These are phyloP conservation scores for Pyrenophora seminiperda DNA, from an alignment of 2,329 filamentous ascomycete genomes.

Conservation along the genomic window DNA sequence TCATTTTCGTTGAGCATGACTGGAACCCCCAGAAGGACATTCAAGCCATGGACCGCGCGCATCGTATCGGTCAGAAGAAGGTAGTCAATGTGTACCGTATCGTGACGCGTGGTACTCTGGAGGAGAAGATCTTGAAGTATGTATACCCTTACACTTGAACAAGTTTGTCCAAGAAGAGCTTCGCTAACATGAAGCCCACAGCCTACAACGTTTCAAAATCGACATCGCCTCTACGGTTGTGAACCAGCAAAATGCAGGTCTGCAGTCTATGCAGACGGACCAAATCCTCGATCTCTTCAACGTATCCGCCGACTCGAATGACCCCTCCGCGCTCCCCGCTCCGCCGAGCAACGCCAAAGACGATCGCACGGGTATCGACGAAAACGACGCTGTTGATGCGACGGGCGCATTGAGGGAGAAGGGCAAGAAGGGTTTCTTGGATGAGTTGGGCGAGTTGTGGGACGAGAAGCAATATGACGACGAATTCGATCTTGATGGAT, in stretches of 20 bases:
- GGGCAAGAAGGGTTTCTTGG: constrained; percentile 94
- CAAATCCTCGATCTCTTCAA: constrained; percentile 97
- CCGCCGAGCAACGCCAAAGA: constrained; percentile 65
- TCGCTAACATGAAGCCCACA: constrained; percentile 46
- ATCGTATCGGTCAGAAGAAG: constrained; percentile 99
- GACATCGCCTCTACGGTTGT: constrained; percentile 98
- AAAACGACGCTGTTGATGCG: constrained; percentile 81
- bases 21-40: constrained; percentile 99
- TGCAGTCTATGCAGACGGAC: constrained; percentile 96
- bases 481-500: constrained; percentile 94
- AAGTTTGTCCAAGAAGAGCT: background rate
- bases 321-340: constrained; percentile 62
- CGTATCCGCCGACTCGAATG: constrained; percentile 58
- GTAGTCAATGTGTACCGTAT: constrained; percentile 98
- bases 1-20: constrained; percentile 99
- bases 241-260: constrained; percentile 96
- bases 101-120: constrained; percentile 91
- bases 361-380: constrained; percentile 69
- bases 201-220: constrained; percentile 98
- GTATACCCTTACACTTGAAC: constrained; percentile 32
- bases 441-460: constrained; percentile 95
- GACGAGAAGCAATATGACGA: constrained; percentile 98
- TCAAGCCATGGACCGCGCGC: constrained; percentile 97
- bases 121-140: constrained; percentile 93
- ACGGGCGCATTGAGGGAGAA: constrained; percentile 91